A percentile compares a stretch with the other conserved stretches of the same genome.
These are phyloP conservation scores for Apiotrichum akiyoshidainum DNA, from an alignment of 1,284 basidiomycete genomes.

Conservation along the genomic window DNA sequence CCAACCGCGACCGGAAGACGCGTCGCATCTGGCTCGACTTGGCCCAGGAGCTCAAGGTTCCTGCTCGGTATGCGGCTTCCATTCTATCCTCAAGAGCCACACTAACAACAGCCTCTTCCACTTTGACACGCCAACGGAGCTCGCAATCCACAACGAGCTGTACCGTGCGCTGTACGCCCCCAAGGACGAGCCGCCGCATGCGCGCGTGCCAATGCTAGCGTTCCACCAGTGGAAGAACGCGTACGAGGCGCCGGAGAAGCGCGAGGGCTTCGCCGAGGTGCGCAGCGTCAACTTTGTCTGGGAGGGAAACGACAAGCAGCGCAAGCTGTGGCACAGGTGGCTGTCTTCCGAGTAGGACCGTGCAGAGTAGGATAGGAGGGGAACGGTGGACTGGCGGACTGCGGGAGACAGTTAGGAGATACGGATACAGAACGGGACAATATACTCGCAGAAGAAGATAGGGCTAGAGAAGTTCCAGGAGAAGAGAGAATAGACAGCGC, in stretches of 20 bases:
- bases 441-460: no score
- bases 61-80: conserved; percentile 56
- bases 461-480: no score
- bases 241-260: conserved; percentile 63
- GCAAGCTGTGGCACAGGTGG: conserved; percentile 72
- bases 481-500: no score
- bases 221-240: conserved; percentile 61
- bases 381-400: no score
- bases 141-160: conserved; percentile 86
- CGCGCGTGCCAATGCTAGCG: conserved; percentile 63
- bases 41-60: conserved; percentile 59
- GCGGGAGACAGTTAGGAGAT: no score
- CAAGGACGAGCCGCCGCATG: conserved; percentile 48
- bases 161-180: conserved; percentile 64
- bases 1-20: conserved; percentile 69
- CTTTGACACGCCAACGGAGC: conserved; percentile 67
- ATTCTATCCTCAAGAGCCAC: not conserved
- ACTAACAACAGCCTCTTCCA: conserved; percentile 60
- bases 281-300: conserved; percentile 74
- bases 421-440: no score
- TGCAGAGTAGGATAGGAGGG: no score
- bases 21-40: conserved; percentile 67
- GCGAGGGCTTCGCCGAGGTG: conserved; percentile 74
- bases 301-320: conserved; percentile 67
- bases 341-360: conserved; percentile 9